These are phyloP conservation scores for Diaporthe caulivora DNA, from an alignment of 2,329 filamentous ascomycete genomes.

Conservation along the genomic window DNA sequence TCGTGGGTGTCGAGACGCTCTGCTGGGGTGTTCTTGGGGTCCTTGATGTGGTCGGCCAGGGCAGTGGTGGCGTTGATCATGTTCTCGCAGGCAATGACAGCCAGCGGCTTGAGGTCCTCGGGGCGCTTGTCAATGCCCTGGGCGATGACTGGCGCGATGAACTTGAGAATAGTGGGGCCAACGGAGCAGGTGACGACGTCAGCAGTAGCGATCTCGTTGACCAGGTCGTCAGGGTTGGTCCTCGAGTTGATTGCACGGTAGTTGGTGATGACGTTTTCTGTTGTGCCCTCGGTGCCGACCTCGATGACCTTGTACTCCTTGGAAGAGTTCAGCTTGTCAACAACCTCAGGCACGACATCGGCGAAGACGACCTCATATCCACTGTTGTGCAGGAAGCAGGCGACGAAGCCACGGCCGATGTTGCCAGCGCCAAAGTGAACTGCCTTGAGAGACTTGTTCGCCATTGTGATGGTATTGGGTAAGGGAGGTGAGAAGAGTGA, in stretches of 20 bases:
- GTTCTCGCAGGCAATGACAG: constrained; percentile 98
- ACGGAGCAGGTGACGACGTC: constrained; percentile 97
- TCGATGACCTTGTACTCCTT: constrained; percentile 92
- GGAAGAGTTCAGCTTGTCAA: constrained; percentile 81
- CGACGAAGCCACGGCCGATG: constrained; percentile 89
- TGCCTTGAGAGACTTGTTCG: constrained; percentile 69
- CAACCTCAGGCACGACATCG: constrained; percentile 88
- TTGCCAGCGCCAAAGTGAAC: constrained; percentile 90
- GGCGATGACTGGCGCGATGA: constrained; percentile 95
- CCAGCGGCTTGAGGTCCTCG: constrained; percentile 74
- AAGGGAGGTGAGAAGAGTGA: neutral
- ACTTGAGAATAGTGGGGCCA: constrained; percentile 94
- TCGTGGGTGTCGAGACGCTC: constrained; percentile 76
- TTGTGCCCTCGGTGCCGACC: constrained; percentile 86
- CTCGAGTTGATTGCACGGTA: constrained; percentile 98
- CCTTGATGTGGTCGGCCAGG: constrained; percentile 84
- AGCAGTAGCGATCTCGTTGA: constrained; percentile 87
- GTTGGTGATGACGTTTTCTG: constrained; percentile 87
- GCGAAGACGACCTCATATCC: constrained; percentile 97
- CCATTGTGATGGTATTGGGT: constrained; percentile 53
- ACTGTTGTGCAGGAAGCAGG: constrained; percentile 92
- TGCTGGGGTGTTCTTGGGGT: constrained; percentile 77
- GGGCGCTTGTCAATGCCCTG: constrained; percentile 88
- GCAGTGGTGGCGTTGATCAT: constrained; percentile 94
- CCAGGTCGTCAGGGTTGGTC: constrained; percentile 81